These are phyloP conservation scores for Fragaria ananassa DNA, from an alignment of 306 rosid genomes.

Conservation along the genomic window DNA sequence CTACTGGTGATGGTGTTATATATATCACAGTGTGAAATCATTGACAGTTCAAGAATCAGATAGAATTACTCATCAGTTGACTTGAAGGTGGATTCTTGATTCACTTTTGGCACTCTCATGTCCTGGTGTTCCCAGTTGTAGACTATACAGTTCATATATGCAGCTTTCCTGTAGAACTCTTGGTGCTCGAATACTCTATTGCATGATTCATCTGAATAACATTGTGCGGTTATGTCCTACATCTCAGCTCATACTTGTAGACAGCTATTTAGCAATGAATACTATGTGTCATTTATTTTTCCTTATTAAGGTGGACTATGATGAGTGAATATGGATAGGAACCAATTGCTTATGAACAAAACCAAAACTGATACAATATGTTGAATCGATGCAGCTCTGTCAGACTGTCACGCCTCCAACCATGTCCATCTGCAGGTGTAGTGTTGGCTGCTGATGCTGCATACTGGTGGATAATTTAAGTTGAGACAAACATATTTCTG, in stretches of 20 bases:
- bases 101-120: background rate
- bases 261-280: background rate
- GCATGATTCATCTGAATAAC: constrained; percentile 5
- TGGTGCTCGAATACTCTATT: background rate
- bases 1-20: constrained; percentile 20
- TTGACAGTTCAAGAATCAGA: background rate
- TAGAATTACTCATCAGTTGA: background rate
- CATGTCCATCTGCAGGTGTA: background rate
- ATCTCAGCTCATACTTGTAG: background rate
- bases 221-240: constrained; percentile 3
- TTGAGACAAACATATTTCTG: background rate
- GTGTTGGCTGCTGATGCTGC: constrained; percentile 3
- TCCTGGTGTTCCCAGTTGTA: background rate
- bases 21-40: background rate
- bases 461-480: background rate
- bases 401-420: background rate
- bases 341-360: background rate
- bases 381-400: background rate
- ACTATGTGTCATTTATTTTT: background rate
- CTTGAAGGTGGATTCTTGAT: background rate
- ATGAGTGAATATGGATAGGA: background rate
- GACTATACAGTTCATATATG: background rate
- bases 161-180: background rate
- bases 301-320: background rate
- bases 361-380: background rate